These are phyloP conservation scores for Dalbergia oliveri DNA, from an alignment of 306 rosid genomes.

Conservation along the genomic window DNA sequence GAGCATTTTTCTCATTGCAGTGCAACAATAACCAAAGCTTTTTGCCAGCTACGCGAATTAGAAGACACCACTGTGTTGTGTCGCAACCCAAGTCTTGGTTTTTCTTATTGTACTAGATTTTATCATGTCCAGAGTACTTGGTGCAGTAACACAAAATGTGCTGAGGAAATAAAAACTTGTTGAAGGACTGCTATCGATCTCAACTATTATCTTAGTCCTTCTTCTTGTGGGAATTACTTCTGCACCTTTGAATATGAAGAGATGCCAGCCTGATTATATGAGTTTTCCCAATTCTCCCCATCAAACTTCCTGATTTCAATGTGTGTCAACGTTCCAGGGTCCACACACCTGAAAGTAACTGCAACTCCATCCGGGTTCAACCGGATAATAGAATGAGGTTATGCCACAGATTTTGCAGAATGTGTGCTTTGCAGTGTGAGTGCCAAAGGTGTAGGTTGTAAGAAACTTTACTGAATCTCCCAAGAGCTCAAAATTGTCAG, in stretches of 20 bases:
- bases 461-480: constrained; percentile 70
- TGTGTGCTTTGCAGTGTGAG: constrained; percentile 84
- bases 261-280: constrained; percentile 44
- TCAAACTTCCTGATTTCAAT: constrained; percentile 68
- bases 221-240: constrained; percentile 25
- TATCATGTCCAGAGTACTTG: constrained; percentile 12
- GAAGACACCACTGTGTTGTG: background rate
- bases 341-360: constrained; percentile 75
- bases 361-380: constrained; percentile 93
- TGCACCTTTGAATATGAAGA: constrained; percentile 63
- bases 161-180: constrained; percentile 21
- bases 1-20: background rate
- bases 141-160: background rate
- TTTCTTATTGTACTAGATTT: constrained; percentile 2
- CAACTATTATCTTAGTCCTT: constrained; percentile 17
- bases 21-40: too few species aligned
- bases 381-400: constrained; percentile 85
- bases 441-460: constrained; percentile 80
- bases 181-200: background rate
- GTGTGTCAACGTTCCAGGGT: constrained; percentile 73
- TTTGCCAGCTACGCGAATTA: background rate
- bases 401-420: constrained; percentile 90
- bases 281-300: constrained; percentile 78
- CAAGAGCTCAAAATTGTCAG: constrained; percentile 65
- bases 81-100: background rate